Base-by-base conservation (phyloP, 805 yeast genomes). In the Maudiozyma bulderi region DNA sequence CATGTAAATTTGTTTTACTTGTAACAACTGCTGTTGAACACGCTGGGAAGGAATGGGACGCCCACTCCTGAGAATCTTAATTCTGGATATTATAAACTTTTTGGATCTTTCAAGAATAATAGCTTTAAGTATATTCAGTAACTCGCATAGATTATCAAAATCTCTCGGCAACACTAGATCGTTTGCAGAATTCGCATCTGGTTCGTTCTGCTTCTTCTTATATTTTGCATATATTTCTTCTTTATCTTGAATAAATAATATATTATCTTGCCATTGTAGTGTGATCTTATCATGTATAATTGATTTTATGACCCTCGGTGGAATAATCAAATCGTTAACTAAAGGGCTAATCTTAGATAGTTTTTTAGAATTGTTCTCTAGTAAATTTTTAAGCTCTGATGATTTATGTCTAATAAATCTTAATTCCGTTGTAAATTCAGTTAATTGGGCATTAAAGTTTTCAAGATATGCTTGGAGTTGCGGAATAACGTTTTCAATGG, bases 81-180 rank as follows among this genome's bases (percentile, higher is more conserved):
- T 83, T 53, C 81, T 78, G 6, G 66, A 56, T 2, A 87, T 78
- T 32, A 89, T 66, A 59, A 69, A 83, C 61, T 83, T 84, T 52
- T 95, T 75, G 3, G 86, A 78, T 48, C 95, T 73, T 61, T 90
- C 96, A 2, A 86, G 65, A 0, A 86, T 79, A 57, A 85, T 82
- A 26, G 68, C 61, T 43, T 76, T 76, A 47, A 89, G 64, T n/a
- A 75, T 62, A 1, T 73, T 70, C n/a, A 84, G 47, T 9, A 61
- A 54, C 39, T 56, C 51, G 43, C 53, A 42, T 37, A 59, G 37
- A 15, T 50, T 42, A 0, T 57, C 55, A 44, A 64, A 64, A 50
- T 64, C 67, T 13, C 56, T 54, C 3, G 68, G 68, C 14, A 52
- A 45, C 13, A 40, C 10, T 14, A 7, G 6, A 15, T 39, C 10